Evolutionary conservation across 257 asterid species (phyloP), one percentile per base, ranked within the genome.

Genomic region (Solanum phureja): DNA sequence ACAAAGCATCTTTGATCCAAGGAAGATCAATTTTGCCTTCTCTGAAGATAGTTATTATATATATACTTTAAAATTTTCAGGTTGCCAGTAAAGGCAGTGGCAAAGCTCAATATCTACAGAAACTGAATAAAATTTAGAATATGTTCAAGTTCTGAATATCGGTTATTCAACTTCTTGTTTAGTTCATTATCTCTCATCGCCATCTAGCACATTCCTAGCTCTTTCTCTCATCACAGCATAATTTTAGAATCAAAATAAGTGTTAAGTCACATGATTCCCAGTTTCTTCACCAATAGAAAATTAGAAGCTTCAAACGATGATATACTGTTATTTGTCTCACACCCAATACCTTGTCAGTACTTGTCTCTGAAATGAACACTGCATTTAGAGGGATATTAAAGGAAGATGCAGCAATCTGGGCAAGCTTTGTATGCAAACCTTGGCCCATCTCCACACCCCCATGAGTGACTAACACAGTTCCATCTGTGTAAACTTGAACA

Each of bases 371-470:
- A 89, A 97, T 95, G 90, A 95, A 97, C 35, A 97, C 96, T 37
- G 98, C 94, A 91, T 90, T 95, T 74, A 97, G 96, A 37, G 99
- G 98, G 91, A 97, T 94, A 89, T 93, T 46, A 87, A 97, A 95
- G 85, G 94, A 91, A 79, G 99, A 93, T 18, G 99, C 98, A 89
- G 99, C 98, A 84, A 97, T 90, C 91, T 97, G 99, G 68, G 98
- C 98, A 84, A 97, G 93, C 92, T 97, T 97, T 72, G 99, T 97
- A 90, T 97, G 98, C 94, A 97, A 92, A 88, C 99, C 98, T 88
- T 97, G 99, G 79, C 99, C 99, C 99, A 97, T 97, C 91, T 97
- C 99, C 44, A 97, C 98, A 77, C 99, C 99, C 12, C 99, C 99
- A 72, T 97, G 99, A 44, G 98, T 97, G 62, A 97, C 98, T 88